Percentiles rank a stretch among this genome's conserved stretches.
phyloP scores from a whole-genome alignment of 2,329 filamentous ascomycete species.

The Truncatella angustata region DNA sequence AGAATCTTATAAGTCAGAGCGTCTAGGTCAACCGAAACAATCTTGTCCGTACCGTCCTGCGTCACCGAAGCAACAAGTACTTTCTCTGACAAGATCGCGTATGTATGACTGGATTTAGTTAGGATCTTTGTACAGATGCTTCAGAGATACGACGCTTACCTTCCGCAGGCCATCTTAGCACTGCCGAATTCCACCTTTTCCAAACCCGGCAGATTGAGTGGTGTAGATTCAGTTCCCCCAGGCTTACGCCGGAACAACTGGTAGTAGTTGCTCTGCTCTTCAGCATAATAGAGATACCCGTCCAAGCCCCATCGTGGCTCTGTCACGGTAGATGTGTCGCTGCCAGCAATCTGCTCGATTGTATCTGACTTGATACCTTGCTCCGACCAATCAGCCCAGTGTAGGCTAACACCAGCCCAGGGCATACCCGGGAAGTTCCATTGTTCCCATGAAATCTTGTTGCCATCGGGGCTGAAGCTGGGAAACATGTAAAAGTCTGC shows the following conservation, averaged over 20 bases:
- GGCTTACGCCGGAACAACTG: constrained; percentile 42
- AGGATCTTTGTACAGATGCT: not conserved
- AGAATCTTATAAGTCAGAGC: constrained; percentile 25
- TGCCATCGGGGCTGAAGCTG: constrained; percentile 45
- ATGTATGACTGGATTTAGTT: constrained; percentile 33
- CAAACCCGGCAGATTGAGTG: not conserved
- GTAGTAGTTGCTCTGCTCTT: constrained; percentile 44
- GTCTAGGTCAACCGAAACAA: constrained; percentile 38
- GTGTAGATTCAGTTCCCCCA: constrained; percentile 18
- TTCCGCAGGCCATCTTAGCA: constrained; percentile 27
- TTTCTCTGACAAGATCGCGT: constrained; percentile 33
- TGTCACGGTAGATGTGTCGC: constrained; percentile 38
- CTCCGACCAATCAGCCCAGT: constrained; percentile 38
- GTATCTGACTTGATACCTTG: constrained; percentile 29
- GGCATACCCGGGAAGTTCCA: constrained; percentile 55
- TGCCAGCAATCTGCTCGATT: constrained; percentile 38
- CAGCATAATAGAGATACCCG: constrained; percentile 45
- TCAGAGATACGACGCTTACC: not conserved
- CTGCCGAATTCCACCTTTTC: constrained; percentile 24
- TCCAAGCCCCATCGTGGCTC: constrained; percentile 52
- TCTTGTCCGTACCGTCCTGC: constrained; percentile 29
- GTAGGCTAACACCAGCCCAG: constrained; percentile 45
- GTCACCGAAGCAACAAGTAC: constrained; percentile 33
- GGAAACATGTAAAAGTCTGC: constrained; percentile 54
- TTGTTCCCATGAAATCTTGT: constrained; percentile 48